Evolutionary conservation across 192 early-diverging fungal species (phyloP).

Genomic region (Coemansia sp.): DNA sequence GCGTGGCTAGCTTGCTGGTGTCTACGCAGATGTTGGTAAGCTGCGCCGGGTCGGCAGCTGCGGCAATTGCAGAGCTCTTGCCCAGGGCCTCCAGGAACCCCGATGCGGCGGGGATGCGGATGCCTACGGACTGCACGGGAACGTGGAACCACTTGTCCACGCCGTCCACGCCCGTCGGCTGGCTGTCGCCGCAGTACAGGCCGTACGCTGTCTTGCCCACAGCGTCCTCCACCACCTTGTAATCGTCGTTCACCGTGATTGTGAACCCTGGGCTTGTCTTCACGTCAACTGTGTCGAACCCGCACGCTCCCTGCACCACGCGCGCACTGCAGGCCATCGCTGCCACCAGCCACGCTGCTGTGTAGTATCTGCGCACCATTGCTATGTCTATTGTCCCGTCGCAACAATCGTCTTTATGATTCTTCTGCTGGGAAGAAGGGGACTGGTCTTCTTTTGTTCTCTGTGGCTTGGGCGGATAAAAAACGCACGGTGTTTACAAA

Average conservation of each 20-base stretch:
- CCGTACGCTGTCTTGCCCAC: conserved; percentile 32
- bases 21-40: conserved; percentile 48
- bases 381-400: background rate
- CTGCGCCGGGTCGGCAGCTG: conserved; percentile 20
- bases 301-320: conserved; percentile 26
- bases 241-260: conserved; percentile 42
- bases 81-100: conserved; percentile 51
- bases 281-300: conserved; percentile 30
- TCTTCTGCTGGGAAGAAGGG: too few relatives aligned
- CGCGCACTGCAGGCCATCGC: conserved; percentile 1
- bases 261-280: conserved; percentile 44
- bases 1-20: conserved; percentile 22
- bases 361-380: conserved; percentile 17
- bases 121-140: conserved; percentile 38
- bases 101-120: conserved; percentile 32
- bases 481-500: too few relatives aligned
- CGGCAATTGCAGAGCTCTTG: conserved; percentile 18
- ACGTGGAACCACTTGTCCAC: conserved; percentile 53
- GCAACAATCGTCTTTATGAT: too few relatives aligned
- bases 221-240: conserved; percentile 52
- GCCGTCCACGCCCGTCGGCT: conserved; percentile 27
- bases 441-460: too few relatives aligned
- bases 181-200: conserved; percentile 48
- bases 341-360: conserved; percentile 3
- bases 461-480: too few relatives aligned